Conservation (phyloP, 495 filamentous ascomycete species). For the Arthonia radiata region DNA sequence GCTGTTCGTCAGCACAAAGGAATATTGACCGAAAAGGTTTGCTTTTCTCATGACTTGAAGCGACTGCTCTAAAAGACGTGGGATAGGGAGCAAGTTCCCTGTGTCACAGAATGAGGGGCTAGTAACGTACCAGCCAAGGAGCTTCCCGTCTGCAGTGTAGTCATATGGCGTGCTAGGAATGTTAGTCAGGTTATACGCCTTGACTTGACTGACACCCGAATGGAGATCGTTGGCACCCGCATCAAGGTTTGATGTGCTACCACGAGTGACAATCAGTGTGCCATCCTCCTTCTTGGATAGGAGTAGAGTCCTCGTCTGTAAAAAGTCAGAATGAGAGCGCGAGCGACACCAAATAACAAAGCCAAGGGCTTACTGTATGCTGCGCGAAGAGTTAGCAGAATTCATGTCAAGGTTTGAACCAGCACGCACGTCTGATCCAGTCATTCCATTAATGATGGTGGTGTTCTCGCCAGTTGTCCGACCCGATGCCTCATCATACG, state of each 20-base stretch:
- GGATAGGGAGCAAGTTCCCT: too few species aligned
- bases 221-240: slow-evolving; percentile 15
- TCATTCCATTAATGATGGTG: slow-evolving; percentile 33
- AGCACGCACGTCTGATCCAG: slow-evolving; percentile 22
- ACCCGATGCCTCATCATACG: slow-evolving; percentile 25
- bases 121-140: slow-evolving; percentile 46
- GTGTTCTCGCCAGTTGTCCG: slow-evolving; percentile 17
- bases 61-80: too few species aligned
- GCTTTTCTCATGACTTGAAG: too few species aligned
- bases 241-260: slow-evolving; percentile 38
- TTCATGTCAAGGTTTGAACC: too few species aligned
- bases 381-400: too few species aligned
- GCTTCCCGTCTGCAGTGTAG: slow-evolving; percentile 22
- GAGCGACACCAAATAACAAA: too few species aligned
- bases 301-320: slow-evolving; percentile 32
- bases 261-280: slow-evolving; percentile 34
- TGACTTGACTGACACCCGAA: slow-evolving; percentile 36
- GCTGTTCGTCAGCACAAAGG: too few species aligned
- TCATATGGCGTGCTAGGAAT: slow-evolving; percentile 16
- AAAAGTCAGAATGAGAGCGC: too few species aligned
- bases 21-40: too few species aligned
- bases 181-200: slow-evolving; percentile 32
- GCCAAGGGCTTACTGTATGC: too few species aligned
- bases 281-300: slow-evolving; percentile 24
- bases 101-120: too few species aligned